These are phyloP conservation scores for Clarireedia monteithiana DNA, from an alignment of 2,329 filamentous ascomycete species.

Conservation along the genomic window DNA sequence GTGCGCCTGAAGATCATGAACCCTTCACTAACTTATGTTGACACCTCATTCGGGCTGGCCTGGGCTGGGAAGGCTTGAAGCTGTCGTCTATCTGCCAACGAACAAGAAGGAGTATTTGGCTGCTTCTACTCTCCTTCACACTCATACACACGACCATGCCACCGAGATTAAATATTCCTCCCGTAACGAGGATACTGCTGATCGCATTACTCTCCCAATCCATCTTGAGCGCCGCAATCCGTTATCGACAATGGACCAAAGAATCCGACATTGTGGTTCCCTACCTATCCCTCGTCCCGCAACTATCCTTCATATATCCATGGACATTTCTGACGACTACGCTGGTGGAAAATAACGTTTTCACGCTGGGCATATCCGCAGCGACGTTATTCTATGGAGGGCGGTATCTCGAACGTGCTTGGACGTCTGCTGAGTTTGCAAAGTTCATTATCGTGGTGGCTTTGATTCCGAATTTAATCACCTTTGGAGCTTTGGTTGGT, in stretches of 20 bases:
- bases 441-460: conserved; percentile 78
- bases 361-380: conserved; percentile 71
- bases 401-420: conserved; percentile 89
- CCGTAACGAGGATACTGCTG: conserved; percentile 77
- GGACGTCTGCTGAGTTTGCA: conserved; percentile 84
- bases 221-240: conserved; percentile 71
- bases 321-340: conserved; percentile 87
- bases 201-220: conserved; percentile 69
- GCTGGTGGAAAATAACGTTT: conserved; percentile 86
- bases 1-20: not conserved
- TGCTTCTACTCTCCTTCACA: not conserved
- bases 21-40: not conserved
- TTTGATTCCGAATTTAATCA: conserved; percentile 71
- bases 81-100: conserved; percentile 12
- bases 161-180: conserved; percentile 82
- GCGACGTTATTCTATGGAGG: conserved; percentile 85
- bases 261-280: conserved; percentile 64
- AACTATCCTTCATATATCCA: conserved; percentile 76
- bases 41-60: not conserved
- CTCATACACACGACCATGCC: conserved; percentile 47
- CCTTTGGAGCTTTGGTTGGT: conserved; percentile 65
- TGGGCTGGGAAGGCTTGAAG: not conserved
- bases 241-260: conserved; percentile 60
- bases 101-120: not conserved
- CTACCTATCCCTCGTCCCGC: conserved; percentile 81